phyloP scores from a whole-genome alignment of 257 asterid species.

The Thymus quinquecostatus region DNA sequence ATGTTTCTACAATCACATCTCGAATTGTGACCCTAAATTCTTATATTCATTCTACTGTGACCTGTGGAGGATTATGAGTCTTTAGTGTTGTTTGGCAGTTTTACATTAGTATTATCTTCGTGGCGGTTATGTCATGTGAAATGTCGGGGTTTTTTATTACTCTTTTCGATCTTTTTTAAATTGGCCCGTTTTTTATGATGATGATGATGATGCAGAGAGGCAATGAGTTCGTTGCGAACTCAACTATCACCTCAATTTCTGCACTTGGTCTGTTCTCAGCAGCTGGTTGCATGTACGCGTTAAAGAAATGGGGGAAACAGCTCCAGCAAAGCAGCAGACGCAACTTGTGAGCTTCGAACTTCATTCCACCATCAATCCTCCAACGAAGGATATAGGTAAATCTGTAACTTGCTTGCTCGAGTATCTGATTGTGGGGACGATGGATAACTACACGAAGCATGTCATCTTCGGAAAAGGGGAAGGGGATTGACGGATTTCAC shows the following conservation, averaged over 20 bases:
- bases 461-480: too few species aligned
- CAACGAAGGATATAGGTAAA: too few species aligned
- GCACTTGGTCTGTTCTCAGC: slow-evolving; percentile 70
- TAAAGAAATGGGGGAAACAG: slow-evolving; percentile 73
- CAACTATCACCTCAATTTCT: slow-evolving; percentile 55
- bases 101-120: background rate
- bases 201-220: slow-evolving; percentile 65
- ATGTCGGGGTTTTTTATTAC: background rate
- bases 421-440: slow-evolving; percentile 7
- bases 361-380: slow-evolving; percentile 1
- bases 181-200: background rate
- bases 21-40: background rate
- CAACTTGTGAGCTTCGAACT: slow-evolving; percentile 44
- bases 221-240: slow-evolving; percentile 52
- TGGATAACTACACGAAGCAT: background rate
- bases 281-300: slow-evolving; percentile 75
- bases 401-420: background rate
- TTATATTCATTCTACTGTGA: background rate
- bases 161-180: background rate
- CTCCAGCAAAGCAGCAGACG: slow-evolving; percentile 65
- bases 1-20: slow-evolving; percentile 30
- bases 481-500: too few species aligned
- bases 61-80: too few species aligned
- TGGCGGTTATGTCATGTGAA: too few species aligned
- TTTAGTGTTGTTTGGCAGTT: too few species aligned